phyloP scores from a whole-genome alignment of 2,329 filamentous ascomycete genomes.

The Hymenoscyphus occultus region DNA sequence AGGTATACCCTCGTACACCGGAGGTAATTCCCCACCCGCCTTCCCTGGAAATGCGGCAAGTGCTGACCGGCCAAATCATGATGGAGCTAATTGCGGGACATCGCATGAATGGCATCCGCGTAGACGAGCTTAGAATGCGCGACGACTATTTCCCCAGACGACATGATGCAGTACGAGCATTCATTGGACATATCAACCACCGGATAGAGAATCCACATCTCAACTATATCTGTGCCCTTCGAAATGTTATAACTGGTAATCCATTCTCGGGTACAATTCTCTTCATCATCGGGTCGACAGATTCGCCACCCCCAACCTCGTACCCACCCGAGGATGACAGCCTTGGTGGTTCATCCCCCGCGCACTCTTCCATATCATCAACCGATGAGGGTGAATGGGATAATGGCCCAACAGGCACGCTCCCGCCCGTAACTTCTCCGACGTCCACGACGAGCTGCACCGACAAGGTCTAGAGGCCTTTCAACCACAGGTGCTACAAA shows the following conservation, averaged over 20 bases:
- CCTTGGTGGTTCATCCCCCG: too few species aligned
- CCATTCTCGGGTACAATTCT: background rate
- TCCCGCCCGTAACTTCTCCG: too few species aligned
- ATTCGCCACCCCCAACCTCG: too few species aligned
- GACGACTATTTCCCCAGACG: background rate
- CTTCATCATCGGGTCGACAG: background rate
- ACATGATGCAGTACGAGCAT: background rate
- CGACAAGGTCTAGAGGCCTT: too few species aligned
- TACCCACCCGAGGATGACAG: too few species aligned
- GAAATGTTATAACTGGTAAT: background rate
- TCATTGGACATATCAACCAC: background rate
- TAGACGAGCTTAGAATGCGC: background rate
- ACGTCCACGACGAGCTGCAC: too few species aligned
- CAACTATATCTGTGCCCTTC: background rate
- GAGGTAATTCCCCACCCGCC: background rate
- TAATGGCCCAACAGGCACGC: too few species aligned
- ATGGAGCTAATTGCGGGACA: too few species aligned
- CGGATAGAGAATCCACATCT: background rate
- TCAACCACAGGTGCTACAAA: too few species aligned
- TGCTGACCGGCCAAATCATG: background rate
- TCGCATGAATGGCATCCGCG: too few species aligned
- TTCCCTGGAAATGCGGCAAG: background rate
- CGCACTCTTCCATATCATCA: too few species aligned
- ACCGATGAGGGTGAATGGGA: too few species aligned
- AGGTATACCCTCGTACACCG: background rate